A percentile compares a stretch with the other conserved stretches of the same genome.
Evolutionary conservation across 805 yeast species (phyloP).

Genomic region (Yamadazyma nakazawae): DNA sequence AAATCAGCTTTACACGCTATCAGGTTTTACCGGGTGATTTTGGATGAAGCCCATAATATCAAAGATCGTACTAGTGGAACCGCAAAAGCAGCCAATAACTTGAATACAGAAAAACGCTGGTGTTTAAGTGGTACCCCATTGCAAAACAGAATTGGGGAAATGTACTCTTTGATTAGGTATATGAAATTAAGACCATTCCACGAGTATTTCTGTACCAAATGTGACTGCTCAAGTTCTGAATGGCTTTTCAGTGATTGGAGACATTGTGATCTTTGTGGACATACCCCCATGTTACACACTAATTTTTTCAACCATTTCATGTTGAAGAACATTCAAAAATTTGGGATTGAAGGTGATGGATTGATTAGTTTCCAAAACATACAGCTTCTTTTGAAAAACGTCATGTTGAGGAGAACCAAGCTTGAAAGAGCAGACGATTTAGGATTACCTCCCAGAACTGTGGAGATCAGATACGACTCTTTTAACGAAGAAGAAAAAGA

Average conservation of each 20-base stretch:
- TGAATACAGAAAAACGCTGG: constrained; percentile 75
- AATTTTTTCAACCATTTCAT: constrained; percentile 94
- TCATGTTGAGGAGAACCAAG: constrained; percentile 93
- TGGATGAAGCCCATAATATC: constrained; percentile 97
- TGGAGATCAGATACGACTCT: constrained; percentile 78
- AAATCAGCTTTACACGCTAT: constrained; percentile 70
- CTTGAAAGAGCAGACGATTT: constrained; percentile 95
- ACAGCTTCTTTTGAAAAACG: constrained; percentile 67
- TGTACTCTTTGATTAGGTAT: constrained; percentile 87
- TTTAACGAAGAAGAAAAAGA: constrained; percentile 97
- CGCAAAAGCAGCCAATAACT: constrained; percentile 80
- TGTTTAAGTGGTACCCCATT: constrained; percentile 95
- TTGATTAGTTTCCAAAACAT: constrained; percentile 71
- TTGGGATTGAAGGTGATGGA: constrained; percentile 81
- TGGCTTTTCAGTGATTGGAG: constrained; percentile 86
- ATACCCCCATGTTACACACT: constrained; percentile 91
- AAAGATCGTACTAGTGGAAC: constrained; percentile 93
- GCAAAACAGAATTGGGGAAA: constrained; percentile 94
- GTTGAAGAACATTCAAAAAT: constrained; percentile 88
- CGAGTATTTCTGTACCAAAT: constrained; percentile 87
- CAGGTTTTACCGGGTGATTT: constrained; percentile 76
- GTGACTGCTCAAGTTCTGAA: constrained; percentile 75
- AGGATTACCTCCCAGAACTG: constrained; percentile 95
- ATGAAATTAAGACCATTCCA: constrained; percentile 83
- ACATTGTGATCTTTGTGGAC: constrained; percentile 84